Evolutionary conservation across 352 stramenopile genomes (phyloP).

Genomic region (Pythium rhizo-oryzae): DNA sequence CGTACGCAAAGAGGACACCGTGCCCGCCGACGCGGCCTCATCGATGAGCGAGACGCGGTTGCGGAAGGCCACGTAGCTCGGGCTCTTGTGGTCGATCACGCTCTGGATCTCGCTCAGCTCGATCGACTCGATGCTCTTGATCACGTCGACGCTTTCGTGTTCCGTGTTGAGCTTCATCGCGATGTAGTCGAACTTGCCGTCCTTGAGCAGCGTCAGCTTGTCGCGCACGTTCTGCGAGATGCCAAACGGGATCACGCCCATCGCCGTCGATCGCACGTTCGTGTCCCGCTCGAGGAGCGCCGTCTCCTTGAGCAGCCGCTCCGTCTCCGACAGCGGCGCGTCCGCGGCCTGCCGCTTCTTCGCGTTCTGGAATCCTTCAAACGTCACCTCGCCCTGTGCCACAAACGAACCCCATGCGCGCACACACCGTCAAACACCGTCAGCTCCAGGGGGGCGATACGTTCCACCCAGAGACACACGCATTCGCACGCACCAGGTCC

Average conservation of each 20-base stretch:
- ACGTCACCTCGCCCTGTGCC: constrained; percentile 69
- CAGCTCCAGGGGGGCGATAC: no score
- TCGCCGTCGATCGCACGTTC: constrained; percentile 87
- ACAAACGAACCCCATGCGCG: background rate
- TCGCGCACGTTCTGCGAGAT: constrained; percentile 83
- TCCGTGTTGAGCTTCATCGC: constrained; percentile 88
- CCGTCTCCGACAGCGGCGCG: constrained; percentile 84
- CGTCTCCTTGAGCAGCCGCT: constrained; percentile 82
- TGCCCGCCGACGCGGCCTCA: constrained; percentile 28
- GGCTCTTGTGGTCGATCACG: constrained; percentile 60
- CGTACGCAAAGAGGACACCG: constrained; percentile 28
- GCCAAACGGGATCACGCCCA: constrained; percentile 88
- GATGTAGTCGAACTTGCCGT: constrained; percentile 89
- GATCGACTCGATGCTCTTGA: constrained; percentile 77
- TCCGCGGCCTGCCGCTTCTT: constrained; percentile 72
- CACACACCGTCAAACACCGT: background rate
- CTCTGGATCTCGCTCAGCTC: constrained; percentile 65
- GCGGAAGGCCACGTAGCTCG: constrained; percentile 83
- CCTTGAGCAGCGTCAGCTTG: constrained; percentile 74
- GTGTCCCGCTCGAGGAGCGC: constrained; percentile 80
- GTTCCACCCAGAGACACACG: no score
- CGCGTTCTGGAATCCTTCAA: constrained; percentile 71
- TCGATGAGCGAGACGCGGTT: constrained; percentile 48
- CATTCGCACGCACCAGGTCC: constrained; percentile 43
- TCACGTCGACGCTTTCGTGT: constrained; percentile 74